phyloP scores from a whole-genome alignment of 2,329 filamentous ascomycete species.

The Fusarium buharicum region DNA sequence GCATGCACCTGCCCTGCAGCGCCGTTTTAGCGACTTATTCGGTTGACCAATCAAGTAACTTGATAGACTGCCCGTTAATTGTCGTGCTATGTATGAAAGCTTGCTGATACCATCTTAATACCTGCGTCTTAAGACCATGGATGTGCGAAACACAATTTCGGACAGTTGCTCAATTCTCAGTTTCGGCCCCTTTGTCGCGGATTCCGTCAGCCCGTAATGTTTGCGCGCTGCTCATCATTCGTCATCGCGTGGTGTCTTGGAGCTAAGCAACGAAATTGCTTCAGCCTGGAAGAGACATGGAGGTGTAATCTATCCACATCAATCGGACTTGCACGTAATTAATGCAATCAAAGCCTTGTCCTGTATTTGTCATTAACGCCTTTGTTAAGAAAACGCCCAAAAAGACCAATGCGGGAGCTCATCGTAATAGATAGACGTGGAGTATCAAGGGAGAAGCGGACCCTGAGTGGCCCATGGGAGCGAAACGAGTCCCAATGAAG shows the following conservation, averaged over 20 bases:
- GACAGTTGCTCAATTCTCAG: constrained; percentile 36
- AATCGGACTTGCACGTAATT: constrained; percentile 19
- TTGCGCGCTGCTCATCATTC: constrained; percentile 37
- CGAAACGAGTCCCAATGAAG: constrained; percentile 29
- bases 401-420: constrained; percentile 14
- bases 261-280: constrained; percentile 33
- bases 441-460: constrained; percentile 20
- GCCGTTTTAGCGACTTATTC: constrained; percentile 43
- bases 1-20: constrained; percentile 46
- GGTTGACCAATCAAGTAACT: constrained; percentile 34
- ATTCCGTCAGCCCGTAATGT: constrained; percentile 30
- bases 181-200: constrained; percentile 40
- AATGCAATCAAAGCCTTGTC: constrained; percentile 29
- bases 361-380: constrained; percentile 6
- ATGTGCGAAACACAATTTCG: constrained; percentile 47
- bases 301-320: constrained; percentile 33
- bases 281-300: constrained; percentile 30
- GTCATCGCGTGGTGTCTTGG: constrained; percentile 26
- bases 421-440: constrained; percentile 21
- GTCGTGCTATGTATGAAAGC: constrained; percentile 32
- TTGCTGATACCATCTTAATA: constrained; percentile 44
- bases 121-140: constrained; percentile 42
- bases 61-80: constrained; percentile 12
- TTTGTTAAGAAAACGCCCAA: constrained; percentile 5
- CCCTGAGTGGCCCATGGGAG: constrained; percentile 15